A percentile compares a stretch with the other conserved stretches of the same genome.
Conservation (phyloP, 148 eudicot genomes). For the Polygonum maritimum region DNA sequence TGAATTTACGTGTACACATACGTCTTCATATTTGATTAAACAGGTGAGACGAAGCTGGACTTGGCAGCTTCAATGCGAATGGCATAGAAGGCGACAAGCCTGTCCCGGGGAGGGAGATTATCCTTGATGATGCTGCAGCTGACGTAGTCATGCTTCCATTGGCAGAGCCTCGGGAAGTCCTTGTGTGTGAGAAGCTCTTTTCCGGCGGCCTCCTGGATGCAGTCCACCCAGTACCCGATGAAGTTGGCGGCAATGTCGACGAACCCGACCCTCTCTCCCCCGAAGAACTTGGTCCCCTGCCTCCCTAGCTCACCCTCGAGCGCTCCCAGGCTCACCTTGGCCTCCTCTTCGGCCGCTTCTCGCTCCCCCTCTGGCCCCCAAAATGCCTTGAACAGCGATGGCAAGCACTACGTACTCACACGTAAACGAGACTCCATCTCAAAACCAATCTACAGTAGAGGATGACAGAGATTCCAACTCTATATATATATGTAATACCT, state of each 20-base stretch:
- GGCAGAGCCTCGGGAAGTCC: constrained; percentile 18
- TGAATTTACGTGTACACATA: too few relatives aligned
- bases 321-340: not conserved
- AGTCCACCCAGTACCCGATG: not conserved
- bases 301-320: constrained; percentile 18
- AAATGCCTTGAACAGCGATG: constrained; percentile 2
- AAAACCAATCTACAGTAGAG: too few relatives aligned
- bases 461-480: not conserved
- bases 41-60: not conserved
- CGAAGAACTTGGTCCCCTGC: constrained; percentile 18
- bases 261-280: constrained; percentile 18
- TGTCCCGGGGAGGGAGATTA: constrained; percentile 24
- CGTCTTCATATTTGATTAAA: not conserved
- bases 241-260: constrained; percentile 19
- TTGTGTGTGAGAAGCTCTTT: constrained; percentile 13
- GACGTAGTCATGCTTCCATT: constrained; percentile 21
- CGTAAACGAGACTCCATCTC: too few relatives aligned
- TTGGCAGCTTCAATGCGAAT: constrained; percentile 13
- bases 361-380: constrained; percentile 11
- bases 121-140: constrained; percentile 21
- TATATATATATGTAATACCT: too few relatives aligned
- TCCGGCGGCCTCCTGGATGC: constrained; percentile 10
- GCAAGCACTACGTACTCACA: not conserved
- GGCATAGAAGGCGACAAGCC: constrained; percentile 9
- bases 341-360: constrained; percentile 8